Evolutionary conservation across 345 rosid species (phyloP).

Genomic region (Eucalyptus cloeziana): DNA sequence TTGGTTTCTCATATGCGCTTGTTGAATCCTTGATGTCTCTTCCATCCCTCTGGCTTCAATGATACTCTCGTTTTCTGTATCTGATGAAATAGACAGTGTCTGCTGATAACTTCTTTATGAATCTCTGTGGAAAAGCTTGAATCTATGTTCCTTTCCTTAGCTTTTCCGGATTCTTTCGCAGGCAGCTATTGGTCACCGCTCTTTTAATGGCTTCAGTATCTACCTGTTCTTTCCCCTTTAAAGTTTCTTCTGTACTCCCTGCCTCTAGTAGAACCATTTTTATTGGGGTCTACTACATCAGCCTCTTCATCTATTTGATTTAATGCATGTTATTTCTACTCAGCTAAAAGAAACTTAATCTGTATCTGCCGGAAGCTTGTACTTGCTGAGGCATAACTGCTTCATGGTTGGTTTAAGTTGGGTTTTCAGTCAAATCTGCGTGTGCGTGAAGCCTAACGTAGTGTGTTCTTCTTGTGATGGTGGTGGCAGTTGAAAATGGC

Average conservation of each 20-base stretch:
- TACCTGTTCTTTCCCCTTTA: neutral
- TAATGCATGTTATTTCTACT: neutral
- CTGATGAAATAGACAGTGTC: neutral
- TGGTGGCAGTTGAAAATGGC: conserved; percentile 13
- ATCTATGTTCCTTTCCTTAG: neutral
- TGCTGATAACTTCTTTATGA: neutral
- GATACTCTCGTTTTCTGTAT: neutral
- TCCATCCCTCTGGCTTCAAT: neutral
- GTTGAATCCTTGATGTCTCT: neutral
- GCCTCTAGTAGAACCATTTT: neutral
- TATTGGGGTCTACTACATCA: neutral
- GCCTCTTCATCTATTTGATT: neutral
- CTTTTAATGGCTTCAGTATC: neutral
- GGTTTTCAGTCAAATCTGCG: neutral
- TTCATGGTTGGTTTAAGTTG: neutral
- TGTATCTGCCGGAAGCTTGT: neutral
- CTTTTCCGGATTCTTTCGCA: neutral
- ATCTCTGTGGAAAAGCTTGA: neutral
- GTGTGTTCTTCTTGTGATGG: neutral
- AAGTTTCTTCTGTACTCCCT: neutral
- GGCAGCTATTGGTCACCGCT: neutral
- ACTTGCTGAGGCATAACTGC: neutral
- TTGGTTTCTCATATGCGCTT: neutral
- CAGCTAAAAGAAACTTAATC: neutral
- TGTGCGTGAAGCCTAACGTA: neutral